A percentile compares a stretch with the other conserved stretches of the same genome.
phyloP scores from a whole-genome alignment of 257 asterid genomes.

The Pogostemon cablin region DNA sequence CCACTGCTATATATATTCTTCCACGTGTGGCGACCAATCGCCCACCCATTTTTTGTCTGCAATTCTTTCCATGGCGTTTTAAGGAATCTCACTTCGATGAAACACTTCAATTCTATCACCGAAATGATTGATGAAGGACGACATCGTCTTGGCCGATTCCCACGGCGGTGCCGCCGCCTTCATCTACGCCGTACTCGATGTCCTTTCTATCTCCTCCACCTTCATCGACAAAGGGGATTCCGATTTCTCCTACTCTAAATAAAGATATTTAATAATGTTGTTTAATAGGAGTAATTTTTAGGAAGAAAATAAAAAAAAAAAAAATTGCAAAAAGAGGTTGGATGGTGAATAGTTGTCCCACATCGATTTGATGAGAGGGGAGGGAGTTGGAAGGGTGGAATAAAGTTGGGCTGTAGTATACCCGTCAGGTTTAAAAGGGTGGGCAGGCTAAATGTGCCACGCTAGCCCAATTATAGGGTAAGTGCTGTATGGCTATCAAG shows the following conservation, averaged over 20 bases:
- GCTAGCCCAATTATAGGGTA: constrained; percentile 2
- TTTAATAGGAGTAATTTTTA: no score
- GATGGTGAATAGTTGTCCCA: no score
- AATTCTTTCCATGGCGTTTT: constrained; percentile 41
- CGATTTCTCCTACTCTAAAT: constrained; percentile 70
- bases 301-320: no score
- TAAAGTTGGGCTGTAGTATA: background rate
- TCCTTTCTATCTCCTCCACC: constrained; percentile 56
- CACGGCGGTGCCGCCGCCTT: constrained; percentile 96
- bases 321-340: no score
- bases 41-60: constrained; percentile 35
- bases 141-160: constrained; percentile 61
- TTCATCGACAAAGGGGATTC: constrained; percentile 73
- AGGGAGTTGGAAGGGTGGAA: background rate
- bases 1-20: constrained; percentile 28
- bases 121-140: constrained; percentile 73
- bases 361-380: no score
- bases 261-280: no score
- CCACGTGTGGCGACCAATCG: constrained; percentile 39
- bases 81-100: constrained; percentile 23
- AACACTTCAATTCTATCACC: constrained; percentile 1
- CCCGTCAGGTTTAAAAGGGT: constrained; percentile 1
- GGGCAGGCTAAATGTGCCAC: constrained; percentile 12
- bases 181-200: constrained; percentile 78
- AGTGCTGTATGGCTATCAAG: constrained; percentile 19